phyloP scores from a whole-genome alignment of 306 rosid genomes.

The Adenanthera pavonina region DNA sequence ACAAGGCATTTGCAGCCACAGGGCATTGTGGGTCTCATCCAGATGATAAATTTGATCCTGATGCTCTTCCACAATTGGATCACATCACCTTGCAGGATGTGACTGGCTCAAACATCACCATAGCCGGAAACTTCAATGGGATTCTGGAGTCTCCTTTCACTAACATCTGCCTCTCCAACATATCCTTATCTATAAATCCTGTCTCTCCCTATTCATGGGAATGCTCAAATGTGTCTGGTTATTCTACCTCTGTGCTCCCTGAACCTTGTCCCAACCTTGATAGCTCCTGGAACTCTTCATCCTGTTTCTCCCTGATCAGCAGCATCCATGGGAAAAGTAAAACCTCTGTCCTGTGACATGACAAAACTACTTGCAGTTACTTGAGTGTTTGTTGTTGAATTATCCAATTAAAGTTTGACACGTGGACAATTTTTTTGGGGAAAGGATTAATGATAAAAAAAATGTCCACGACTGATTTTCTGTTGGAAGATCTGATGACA shows the following conservation, averaged over 20 bases:
- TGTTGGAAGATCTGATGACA: not conserved
- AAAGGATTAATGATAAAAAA: not conserved
- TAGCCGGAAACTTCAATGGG: slow-evolving; percentile 82
- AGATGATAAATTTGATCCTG: slow-evolving; percentile 82
- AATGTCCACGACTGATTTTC: not conserved
- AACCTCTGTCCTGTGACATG: slow-evolving; percentile 46
- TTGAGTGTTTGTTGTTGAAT: not conserved
- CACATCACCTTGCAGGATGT: slow-evolving; percentile 67
- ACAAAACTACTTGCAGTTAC: not conserved
- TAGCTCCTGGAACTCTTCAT: slow-evolving; percentile 51
- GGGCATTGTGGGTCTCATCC: slow-evolving; percentile 86
- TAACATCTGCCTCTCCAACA: slow-evolving; percentile 74
- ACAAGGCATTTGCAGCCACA: slow-evolving; percentile 65
- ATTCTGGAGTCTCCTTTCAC: slow-evolving; percentile 88
- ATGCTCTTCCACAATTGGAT: slow-evolving; percentile 77
- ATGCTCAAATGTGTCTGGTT: slow-evolving; percentile 82
- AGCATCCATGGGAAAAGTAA: slow-evolving; percentile 49
- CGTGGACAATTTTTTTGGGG: not conserved
- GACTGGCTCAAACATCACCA: slow-evolving; percentile 68
- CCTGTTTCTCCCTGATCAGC: slow-evolving; percentile 48
- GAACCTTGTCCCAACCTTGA: slow-evolving; percentile 74
- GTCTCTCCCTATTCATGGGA: slow-evolving; percentile 69
- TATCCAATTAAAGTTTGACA: not conserved
- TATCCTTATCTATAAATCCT: slow-evolving; percentile 60
- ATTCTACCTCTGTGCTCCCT: slow-evolving; percentile 74